Evolutionary conservation across 192 early-diverging fungal species (phyloP), one percentile per base, ranked within the genome.

Genomic region (Linnemannia elongata): DNA sequence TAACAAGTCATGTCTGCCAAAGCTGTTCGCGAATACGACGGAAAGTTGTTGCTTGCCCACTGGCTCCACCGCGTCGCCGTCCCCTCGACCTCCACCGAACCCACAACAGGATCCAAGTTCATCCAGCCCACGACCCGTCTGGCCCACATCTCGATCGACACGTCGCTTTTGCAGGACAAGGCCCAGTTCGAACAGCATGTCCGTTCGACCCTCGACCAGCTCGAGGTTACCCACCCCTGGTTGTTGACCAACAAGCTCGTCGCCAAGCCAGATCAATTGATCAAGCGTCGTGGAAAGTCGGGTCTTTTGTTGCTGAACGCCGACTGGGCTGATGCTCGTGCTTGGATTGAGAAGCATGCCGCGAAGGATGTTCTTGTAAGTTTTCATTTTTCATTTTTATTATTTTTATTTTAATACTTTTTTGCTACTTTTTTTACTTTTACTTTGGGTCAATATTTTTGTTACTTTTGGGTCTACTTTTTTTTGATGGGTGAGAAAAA

Each of bases 261-360:
- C 68, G 97, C 95, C 89, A 99, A 99, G 92, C 98, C 98, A 38
- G 98, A 99, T 89, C 97, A 98, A 90, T 92, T 99, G 72, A 98
- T 99, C 93, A 99, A 99, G 92, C 95, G 98, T 81, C 92, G 98
- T 74, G 98, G 98, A 22, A 99, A 99, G 93, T 94, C 96, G 80
- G 98, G 98, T 74, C 92, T 99, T 47, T 89, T 99, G 35, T 93
- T 96, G 69, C 94, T 99, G 81, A 97, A 98, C 84, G 94, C 97
- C 63, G 93, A 96, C 83, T 99, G 98, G 98, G 72, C 88, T 15
- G 91, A 94, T 47, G 96, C 95, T 69, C 95, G 96, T 89, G 89
- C 94, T 83, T 99, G 98, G 98, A 96, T 99, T 89, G 92, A 92
- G 79, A 93, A 96, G 89, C 93, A 96, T 45, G 97, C 97, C 24